phyloP scores from a whole-genome alignment of 495 filamentous ascomycete species.

The Aspergillus saccharolyticus region DNA sequence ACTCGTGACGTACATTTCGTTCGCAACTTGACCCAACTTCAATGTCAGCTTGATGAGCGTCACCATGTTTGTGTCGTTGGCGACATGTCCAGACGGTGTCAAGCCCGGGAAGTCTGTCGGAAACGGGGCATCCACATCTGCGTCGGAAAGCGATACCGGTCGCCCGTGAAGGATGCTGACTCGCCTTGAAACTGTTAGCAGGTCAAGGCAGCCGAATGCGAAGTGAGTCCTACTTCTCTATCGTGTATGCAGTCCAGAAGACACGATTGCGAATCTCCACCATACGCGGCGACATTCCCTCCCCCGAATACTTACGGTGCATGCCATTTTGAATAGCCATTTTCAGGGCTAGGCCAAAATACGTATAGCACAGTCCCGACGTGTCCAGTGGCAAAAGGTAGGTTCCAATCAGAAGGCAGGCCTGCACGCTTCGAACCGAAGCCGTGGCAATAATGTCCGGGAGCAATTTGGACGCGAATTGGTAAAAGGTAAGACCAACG shows the following conservation, averaged over 20 bases:
- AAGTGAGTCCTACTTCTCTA: constrained; percentile 36
- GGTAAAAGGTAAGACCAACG: constrained; percentile 49
- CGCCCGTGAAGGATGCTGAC: constrained; percentile 46
- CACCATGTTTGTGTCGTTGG: constrained; percentile 45
- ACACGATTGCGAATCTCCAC: constrained; percentile 46
- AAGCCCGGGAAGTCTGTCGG: constrained; percentile 42
- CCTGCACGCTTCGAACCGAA: constrained; percentile 49
- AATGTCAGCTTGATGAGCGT: constrained; percentile 43
- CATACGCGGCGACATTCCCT: constrained; percentile 39
- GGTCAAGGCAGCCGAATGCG: not conserved
- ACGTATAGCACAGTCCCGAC: constrained; percentile 47
- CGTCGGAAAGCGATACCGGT: constrained; percentile 39
- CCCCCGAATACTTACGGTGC: constrained; percentile 46
- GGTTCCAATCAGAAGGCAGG: constrained; percentile 45
- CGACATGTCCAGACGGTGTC: constrained; percentile 29
- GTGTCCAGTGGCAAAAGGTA: constrained; percentile 48
- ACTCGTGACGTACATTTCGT: constrained; percentile 36
- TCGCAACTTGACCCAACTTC: constrained; percentile 40
- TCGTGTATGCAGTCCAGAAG: constrained; percentile 49
- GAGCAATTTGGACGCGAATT: constrained; percentile 45
- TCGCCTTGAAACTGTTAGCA: constrained; percentile 24
- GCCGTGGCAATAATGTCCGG: constrained; percentile 52
- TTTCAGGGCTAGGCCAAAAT: constrained; percentile 46
- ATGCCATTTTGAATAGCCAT: constrained; percentile 52
- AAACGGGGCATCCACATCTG: constrained; percentile 44